These are phyloP conservation scores for Ogataea methylovora DNA, from an alignment of 805 yeast genomes.

Conservation along the genomic window DNA sequence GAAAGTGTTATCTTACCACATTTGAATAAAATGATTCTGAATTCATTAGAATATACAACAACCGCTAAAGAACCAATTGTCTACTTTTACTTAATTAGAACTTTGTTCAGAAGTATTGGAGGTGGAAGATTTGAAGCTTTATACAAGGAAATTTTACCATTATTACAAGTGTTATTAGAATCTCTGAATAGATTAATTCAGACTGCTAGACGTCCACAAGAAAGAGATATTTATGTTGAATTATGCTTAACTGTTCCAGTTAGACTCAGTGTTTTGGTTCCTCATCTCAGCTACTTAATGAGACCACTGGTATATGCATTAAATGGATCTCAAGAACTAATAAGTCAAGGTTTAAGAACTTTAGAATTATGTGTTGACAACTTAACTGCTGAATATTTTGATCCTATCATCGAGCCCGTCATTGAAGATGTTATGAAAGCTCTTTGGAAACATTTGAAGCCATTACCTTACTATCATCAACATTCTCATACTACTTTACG, in stretches of 20 bases:
- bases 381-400: slow-evolving; percentile 91
- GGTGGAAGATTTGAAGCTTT: slow-evolving; percentile 94
- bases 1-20: slow-evolving; percentile 88
- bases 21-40: slow-evolving; percentile 71
- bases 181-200: slow-evolving; percentile 76
- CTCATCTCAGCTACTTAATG: slow-evolving; percentile 83
- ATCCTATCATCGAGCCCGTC: slow-evolving; percentile 95
- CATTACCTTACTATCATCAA: slow-evolving; percentile 90
- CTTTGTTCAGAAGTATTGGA: slow-evolving; percentile 88
- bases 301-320: slow-evolving; percentile 87
- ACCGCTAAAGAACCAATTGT: slow-evolving; percentile 86
- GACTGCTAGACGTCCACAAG: slow-evolving; percentile 81
- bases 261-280: slow-evolving; percentile 85
- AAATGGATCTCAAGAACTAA: slow-evolving; percentile 84
- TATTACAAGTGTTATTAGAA: slow-evolving; percentile 79
- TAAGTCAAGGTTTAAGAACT: slow-evolving; percentile 90
- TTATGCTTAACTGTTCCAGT: slow-evolving; percentile 95
- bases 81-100: slow-evolving; percentile 80
- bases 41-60: slow-evolving; percentile 72
- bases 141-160: slow-evolving; percentile 88
- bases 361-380: slow-evolving; percentile 94
- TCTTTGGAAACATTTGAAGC: slow-evolving; percentile 82
- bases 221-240: slow-evolving; percentile 91
- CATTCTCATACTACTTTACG: slow-evolving; percentile 93
- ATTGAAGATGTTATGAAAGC: slow-evolving; percentile 92